A percentile compares a stretch with the other conserved stretches of the same genome.
Conservation (phyloP, 768 basidiomycete genomes). For the Tephrocybe sp. region DNA sequence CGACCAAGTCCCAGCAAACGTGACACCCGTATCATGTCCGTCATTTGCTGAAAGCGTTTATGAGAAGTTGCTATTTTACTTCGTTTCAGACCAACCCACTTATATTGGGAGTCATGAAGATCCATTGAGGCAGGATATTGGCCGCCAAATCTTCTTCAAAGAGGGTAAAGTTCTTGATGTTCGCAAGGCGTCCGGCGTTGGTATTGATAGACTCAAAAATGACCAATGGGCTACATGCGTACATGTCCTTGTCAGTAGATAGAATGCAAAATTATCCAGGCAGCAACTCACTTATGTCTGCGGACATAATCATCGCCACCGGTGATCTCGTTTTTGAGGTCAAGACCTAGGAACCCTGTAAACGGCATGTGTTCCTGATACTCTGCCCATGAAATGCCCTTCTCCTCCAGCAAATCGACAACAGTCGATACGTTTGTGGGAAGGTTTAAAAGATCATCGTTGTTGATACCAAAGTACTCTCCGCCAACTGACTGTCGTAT, state of each 20-base stretch:
- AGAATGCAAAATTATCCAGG: not conserved
- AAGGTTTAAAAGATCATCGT: conserved; percentile 36
- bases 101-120: conserved; percentile 54
- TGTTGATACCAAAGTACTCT: conserved; percentile 33
- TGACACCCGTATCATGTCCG: conserved; percentile 57
- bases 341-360: conserved; percentile 39
- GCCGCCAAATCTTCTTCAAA: conserved; percentile 51
- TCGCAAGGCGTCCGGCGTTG: conserved; percentile 6
- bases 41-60: conserved; percentile 38
- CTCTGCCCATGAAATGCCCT: conserved; percentile 55
- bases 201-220: conserved; percentile 10
- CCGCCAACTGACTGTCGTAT: conserved; percentile 8
- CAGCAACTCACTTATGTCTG: conserved; percentile 25
- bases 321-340: conserved; percentile 18
- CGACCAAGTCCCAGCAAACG: conserved; percentile 45
- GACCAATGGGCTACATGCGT: conserved; percentile 14
- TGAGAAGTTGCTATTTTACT: not conserved
- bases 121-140: conserved; percentile 47
- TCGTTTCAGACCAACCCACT: conserved; percentile 16
- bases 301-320: conserved; percentile 27
- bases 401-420: conserved; percentile 58
- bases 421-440: conserved; percentile 52
- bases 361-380: conserved; percentile 59
- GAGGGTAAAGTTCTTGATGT: conserved; percentile 55
- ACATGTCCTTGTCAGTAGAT: not conserved